phyloP scores from a whole-genome alignment of 2,329 filamentous ascomycete genomes.

The Pseudogymnoascus sp. region DNA sequence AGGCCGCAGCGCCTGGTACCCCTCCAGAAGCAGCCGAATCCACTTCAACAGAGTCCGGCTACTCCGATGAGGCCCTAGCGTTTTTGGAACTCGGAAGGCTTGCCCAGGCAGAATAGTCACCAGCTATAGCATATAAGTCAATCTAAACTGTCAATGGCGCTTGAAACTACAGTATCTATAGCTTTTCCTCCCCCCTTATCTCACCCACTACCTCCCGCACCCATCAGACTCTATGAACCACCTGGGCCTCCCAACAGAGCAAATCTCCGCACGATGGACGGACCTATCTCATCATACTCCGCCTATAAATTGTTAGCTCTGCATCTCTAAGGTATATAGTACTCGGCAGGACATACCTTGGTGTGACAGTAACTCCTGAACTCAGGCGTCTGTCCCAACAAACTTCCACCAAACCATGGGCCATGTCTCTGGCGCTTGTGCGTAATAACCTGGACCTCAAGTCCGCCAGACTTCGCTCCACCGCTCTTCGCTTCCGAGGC shows the following conservation, averaged over 20 bases:
- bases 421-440: conserved; percentile 97
- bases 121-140: background rate
- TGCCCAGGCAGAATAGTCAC: background rate
- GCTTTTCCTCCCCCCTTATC: background rate
- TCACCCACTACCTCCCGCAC: background rate
- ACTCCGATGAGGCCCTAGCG: background rate
- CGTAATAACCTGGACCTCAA: conserved; percentile 94
- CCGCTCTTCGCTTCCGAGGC: conserved; percentile 88
- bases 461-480: conserved; percentile 82
- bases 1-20: too few relatives aligned
- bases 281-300: conserved; percentile 90
- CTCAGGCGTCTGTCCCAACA: conserved; percentile 94
- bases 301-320: conserved; percentile 19
- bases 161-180: conserved; percentile 10
- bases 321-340: background rate
- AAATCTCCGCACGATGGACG: conserved; percentile 90
- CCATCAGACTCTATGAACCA: conserved; percentile 47
- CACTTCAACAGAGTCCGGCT: background rate
- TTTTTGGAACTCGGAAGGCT: background rate
- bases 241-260: conserved; percentile 88
- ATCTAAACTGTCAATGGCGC: conserved; percentile 2
- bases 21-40: too few relatives aligned
- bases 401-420: conserved; percentile 95
- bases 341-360: conserved; percentile 45
- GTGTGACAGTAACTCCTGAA: conserved; percentile 99